A percentile compares a stretch with the other conserved stretches of the same genome.
These are phyloP conservation scores for Coniella lustricola DNA, from an alignment of 2,329 filamentous ascomycete species.

Conservation along the genomic window DNA sequence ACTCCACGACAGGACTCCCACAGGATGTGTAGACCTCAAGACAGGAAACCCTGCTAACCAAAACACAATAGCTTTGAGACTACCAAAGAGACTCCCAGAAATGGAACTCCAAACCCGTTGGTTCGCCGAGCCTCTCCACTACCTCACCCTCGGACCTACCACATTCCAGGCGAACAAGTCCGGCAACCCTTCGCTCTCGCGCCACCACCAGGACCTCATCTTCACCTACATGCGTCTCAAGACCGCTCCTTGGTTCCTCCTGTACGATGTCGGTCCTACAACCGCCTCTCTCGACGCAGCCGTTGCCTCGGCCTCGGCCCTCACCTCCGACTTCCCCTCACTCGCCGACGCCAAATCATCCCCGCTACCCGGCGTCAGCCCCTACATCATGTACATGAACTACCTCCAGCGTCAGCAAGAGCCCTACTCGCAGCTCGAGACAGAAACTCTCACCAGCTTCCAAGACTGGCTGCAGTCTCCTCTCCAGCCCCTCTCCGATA, in stretches of 20 bases:
- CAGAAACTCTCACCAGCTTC: constrained; percentile 48
- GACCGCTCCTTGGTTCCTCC: constrained; percentile 53
- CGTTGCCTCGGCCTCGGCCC: constrained; percentile 29
- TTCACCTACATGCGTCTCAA: constrained; percentile 59
- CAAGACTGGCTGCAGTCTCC: constrained; percentile 97
- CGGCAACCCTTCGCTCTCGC: constrained; percentile 55
- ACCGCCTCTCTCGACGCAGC: constrained; percentile 28
- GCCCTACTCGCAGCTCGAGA: constrained; percentile 45
- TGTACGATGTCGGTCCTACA: constrained; percentile 53
- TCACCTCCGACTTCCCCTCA: constrained; percentile 54
- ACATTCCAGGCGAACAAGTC: constrained; percentile 54
- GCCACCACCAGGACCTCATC: constrained; percentile 54
- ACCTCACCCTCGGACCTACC: constrained; percentile 46
- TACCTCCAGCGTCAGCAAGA: constrained; percentile 80
- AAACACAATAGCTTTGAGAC: constrained; percentile 36
- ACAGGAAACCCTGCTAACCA: background rate
- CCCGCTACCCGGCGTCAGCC: constrained; percentile 31
- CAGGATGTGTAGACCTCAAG: no score
- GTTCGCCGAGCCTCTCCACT: constrained; percentile 62
- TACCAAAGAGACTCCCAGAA: constrained; percentile 53
- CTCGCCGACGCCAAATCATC: constrained; percentile 51
- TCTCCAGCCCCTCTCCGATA: constrained; percentile 89
- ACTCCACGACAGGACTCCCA: no score
- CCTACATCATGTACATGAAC: constrained; percentile 70
- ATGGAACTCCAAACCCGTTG: constrained; percentile 57